Percentiles rank a stretch among this genome's conserved stretches.
Evolutionary conservation across 2,329 filamentous ascomycete genomes (phyloP).

Genomic region (Pseudogymnoascus sp.): DNA sequence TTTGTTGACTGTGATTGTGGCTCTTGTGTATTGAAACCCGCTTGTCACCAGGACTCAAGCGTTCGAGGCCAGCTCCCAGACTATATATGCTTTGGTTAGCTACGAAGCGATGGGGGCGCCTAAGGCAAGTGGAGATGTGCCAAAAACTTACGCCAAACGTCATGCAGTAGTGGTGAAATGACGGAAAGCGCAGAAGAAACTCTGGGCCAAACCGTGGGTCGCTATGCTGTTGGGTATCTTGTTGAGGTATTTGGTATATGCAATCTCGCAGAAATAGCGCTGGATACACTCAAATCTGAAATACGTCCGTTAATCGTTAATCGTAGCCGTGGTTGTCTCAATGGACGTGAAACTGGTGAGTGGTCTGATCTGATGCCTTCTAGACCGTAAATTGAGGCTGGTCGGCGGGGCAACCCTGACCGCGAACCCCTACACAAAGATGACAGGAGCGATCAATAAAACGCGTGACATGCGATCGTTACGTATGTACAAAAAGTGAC

Average conservation of each 20-base stretch:
- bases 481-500: neutral
- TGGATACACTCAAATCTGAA: neutral
- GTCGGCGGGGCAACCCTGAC: neutral
- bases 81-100: constrained; percentile 5
- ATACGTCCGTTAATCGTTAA: constrained; percentile 4
- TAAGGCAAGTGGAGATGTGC: neutral
- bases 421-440: neutral
- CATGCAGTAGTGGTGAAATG: constrained; percentile 1
- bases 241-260: neutral
- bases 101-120: neutral
- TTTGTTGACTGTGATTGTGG: constrained; percentile 13
- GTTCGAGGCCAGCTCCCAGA: constrained; percentile 1
- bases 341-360: neutral
- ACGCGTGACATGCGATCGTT: neutral
- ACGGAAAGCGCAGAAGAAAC: neutral
- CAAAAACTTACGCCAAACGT: constrained; percentile 4
- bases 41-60: constrained; percentile 4
- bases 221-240: constrained; percentile 6
- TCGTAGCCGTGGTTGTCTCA: constrained; percentile 5
- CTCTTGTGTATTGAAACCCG: neutral
- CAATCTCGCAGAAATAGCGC: neutral
- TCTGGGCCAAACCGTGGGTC: neutral
- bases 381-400: constrained; percentile 3
- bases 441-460: neutral
- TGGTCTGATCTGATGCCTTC: constrained; percentile 3